Evolutionary conservation across 441 rosid genomes (phyloP).

Genomic region (Cnidoscolus chayamansa): DNA sequence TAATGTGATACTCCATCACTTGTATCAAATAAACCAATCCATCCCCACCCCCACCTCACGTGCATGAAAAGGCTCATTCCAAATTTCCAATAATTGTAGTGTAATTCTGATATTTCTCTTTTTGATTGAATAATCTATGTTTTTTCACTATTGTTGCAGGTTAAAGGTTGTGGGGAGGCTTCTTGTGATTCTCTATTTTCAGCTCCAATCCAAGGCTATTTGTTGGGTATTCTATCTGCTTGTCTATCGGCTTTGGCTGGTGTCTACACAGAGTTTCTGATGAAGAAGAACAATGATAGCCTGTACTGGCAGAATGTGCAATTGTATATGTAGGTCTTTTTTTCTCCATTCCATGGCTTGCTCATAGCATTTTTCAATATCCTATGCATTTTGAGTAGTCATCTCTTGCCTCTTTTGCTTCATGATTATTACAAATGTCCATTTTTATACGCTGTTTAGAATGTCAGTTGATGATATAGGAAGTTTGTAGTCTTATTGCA

Average conservation of each 20-base stretch:
- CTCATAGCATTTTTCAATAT: not conserved
- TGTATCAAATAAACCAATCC: no score
- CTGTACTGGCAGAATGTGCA: slow-evolving; percentile 86
- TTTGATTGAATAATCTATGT: no score
- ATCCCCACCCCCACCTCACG: no score
- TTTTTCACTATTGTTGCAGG: slow-evolving; percentile 32
- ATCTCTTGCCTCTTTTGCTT: not conserved
- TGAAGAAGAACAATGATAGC: slow-evolving; percentile 78
- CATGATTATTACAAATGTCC: not conserved
- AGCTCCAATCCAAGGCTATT: slow-evolving; percentile 69
- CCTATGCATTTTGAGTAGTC: not conserved
- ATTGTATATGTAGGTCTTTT: slow-evolving; percentile 62
- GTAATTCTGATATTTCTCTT: not conserved
- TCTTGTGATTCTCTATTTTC: slow-evolving; percentile 67
- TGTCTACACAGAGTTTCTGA: slow-evolving; percentile 72
- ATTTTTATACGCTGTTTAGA: not conserved
- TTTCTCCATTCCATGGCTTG: slow-evolving; percentile 22
- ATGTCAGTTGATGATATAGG: not conserved
- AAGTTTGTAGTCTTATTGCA: not conserved
- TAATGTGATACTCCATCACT: no score
- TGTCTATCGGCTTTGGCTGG: slow-evolving; percentile 75
- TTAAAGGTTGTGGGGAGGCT: slow-evolving; percentile 73
- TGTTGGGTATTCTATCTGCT: slow-evolving; percentile 64
- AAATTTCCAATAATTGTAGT: no score
- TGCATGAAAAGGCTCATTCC: not conserved